Base-by-base conservation (phyloP, 2,329 filamentous ascomycete species). In the Stachybotrys chlorohalonatus region DNA sequence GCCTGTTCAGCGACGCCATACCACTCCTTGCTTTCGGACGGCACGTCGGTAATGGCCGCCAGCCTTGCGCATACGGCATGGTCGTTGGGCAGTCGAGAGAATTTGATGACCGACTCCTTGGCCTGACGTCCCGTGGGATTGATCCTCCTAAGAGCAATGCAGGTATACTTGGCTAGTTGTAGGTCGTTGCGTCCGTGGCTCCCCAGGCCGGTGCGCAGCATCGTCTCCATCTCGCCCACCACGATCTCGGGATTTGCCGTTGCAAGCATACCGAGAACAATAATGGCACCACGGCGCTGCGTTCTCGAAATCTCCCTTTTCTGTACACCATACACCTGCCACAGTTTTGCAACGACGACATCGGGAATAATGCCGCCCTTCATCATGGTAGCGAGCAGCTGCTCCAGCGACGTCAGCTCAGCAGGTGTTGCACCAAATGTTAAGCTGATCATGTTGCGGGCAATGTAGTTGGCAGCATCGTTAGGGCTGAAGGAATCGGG, bases 401-500 rank as follows among this genome's bases (percentile, higher is more conserved):
- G 94, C 71, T 99, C 94, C 8, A 99, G 78, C 50, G 91, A 97
- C 0, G 94, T 99, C 54, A 99, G 76, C 68, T 99, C 94, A 1
- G 95, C 94, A 1, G 93, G 90, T 0, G 93, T 95, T 1, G 93
- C 92, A 31, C 92, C 93, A 69, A 96, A 97, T 0, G 94, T 99
- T 65, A 99, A 75, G 77, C 92, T 96, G 71, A 97, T 97, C 93
- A 99, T 99, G 72, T 97, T 99, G 58, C 92, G 85, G 31, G 93
- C 93, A 64, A 99, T 87, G 67, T 95, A 99, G 69, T 95, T 96
- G 51, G 94, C 92, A 2, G 92, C 86, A 66, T 96, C 92, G 61
- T 96, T 96, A 32, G 85, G 76, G 56, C 81, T 90, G 73, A 96
- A 96, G 5, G 85, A 85, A 57, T 91, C 90, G 0, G 94, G 94